Evolutionary conservation across 495 filamentous ascomycete species (phyloP).

Genomic region (Trichocladium uniseriatum): DNA sequence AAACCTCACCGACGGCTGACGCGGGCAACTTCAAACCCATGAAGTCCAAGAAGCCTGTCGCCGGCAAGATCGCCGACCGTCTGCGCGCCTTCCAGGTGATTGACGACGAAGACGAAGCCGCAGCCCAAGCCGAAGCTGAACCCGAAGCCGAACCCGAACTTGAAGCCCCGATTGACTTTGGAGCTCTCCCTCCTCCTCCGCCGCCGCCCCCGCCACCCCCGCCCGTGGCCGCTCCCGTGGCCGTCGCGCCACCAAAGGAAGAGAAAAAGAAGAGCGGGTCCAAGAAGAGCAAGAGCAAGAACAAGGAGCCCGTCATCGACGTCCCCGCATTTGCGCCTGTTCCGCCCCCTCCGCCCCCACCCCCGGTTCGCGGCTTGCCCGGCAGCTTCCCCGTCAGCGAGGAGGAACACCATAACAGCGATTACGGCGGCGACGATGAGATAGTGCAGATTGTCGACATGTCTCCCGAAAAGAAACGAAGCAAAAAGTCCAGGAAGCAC

Average conservation of each 20-base stretch:
- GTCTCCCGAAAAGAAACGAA: conserved; percentile 30
- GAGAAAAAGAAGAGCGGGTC: conserved; percentile 17
- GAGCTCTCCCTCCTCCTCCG: conserved; percentile 12
- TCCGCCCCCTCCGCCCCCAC: conserved; percentile 15
- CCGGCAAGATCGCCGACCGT: conserved; percentile 43
- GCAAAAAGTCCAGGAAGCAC: conserved; percentile 24
- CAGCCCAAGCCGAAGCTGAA: neutral
- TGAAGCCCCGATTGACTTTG: conserved; percentile 1
- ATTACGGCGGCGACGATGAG: conserved; percentile 29
- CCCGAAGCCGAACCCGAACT: conserved; percentile 32
- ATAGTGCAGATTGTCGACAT: conserved; percentile 41
- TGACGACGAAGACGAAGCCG: conserved; percentile 32
- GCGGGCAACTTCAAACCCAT: conserved; percentile 25
- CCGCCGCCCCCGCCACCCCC: conserved; percentile 15
- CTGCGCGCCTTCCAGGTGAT: conserved; percentile 44
- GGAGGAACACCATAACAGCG: conserved; percentile 15
- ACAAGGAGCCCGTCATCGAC: conserved; percentile 5
- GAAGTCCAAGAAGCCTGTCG: conserved; percentile 36
- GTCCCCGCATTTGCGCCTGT: conserved; percentile 12
- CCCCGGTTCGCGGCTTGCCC: conserved; percentile 35
- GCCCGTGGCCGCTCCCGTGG: conserved; percentile 1
- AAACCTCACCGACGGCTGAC: conserved; percentile 27
- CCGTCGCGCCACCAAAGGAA: conserved; percentile 12
- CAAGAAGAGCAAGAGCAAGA: conserved; percentile 19
- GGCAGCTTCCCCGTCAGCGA: conserved; percentile 40